phyloP scores from a whole-genome alignment of 2,329 filamentous ascomycete species.

The Aureobasidium musti region DNA sequence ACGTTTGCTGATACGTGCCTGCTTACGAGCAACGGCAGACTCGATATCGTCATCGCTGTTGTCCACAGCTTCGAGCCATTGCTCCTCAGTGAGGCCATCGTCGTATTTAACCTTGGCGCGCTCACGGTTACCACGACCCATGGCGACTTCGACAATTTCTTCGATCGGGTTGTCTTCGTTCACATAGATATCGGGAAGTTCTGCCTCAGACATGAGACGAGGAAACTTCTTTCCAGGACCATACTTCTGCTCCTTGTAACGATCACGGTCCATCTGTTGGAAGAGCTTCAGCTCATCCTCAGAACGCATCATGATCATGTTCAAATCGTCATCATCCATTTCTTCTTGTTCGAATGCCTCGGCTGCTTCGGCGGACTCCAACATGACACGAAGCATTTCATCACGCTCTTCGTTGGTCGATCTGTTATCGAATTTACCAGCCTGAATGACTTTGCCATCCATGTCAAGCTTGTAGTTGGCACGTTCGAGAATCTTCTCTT shows the following conservation, averaged over 20 bases:
- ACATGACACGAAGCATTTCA: constrained; percentile 87
- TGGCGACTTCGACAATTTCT: constrained; percentile 75
- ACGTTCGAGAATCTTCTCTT: constrained; percentile 97
- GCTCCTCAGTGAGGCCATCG: constrained; percentile 95
- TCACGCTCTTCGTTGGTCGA: constrained; percentile 98
- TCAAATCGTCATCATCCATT: constrained; percentile 98
- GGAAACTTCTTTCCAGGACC: constrained; percentile 70
- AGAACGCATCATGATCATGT: constrained; percentile 86
- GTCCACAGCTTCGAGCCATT: constrained; percentile 97
- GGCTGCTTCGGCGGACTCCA: constrained; percentile 74
- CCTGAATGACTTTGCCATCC: constrained; percentile 99
- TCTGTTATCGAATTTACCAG: constrained; percentile 99
- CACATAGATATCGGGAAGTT: constrained; percentile 92
- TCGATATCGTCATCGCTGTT: constrained; percentile 94
- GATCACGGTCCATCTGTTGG: constrained; percentile 78
- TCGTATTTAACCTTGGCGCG: constrained; percentile 94
- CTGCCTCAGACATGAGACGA: constrained; percentile 81
- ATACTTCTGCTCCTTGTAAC: constrained; percentile 66
- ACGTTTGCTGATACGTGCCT: constrained; percentile 78
- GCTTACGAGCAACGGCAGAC: constrained; percentile 86
- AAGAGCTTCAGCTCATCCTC: constrained; percentile 78
- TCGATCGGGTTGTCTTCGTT: constrained; percentile 78
- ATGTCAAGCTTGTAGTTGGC: constrained; percentile 98
- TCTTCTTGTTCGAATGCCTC: constrained; percentile 84
- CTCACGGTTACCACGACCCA: constrained; percentile 90